Percentiles rank a stretch among this genome's conserved stretches.
Conservation (phyloP, 129 eudicot genomes). For the Mikania micrantha region DNA sequence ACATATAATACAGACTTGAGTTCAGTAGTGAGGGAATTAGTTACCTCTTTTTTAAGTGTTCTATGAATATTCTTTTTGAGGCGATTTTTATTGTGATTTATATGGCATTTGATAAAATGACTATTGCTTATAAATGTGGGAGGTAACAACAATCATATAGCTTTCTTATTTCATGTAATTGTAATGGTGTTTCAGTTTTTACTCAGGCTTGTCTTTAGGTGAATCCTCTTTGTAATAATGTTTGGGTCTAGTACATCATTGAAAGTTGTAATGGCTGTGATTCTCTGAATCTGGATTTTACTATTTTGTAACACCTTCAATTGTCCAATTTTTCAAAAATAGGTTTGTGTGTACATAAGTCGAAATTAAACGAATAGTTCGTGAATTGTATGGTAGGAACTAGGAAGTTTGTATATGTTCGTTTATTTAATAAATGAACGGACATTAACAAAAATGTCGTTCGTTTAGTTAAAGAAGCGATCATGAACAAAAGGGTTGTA, state of each 20-base stretch:
- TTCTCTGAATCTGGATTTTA: too few species aligned
- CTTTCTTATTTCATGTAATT: background rate
- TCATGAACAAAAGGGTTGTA: too few species aligned
- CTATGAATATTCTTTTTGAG: constrained; percentile 1
- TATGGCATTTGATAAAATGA: background rate
- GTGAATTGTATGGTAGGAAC: too few species aligned
- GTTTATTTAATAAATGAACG: too few species aligned
- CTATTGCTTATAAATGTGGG: background rate
- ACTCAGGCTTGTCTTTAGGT: background rate
- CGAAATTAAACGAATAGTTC: too few species aligned
- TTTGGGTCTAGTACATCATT: background rate
- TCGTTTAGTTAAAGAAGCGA: too few species aligned
- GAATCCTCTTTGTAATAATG: background rate
- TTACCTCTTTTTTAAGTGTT: background rate
- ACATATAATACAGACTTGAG: constrained; percentile 10
- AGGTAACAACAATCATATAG: background rate
- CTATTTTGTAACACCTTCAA: background rate
- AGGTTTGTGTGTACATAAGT: too few species aligned
- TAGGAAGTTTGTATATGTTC: too few species aligned
- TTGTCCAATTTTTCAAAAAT: too few species aligned
- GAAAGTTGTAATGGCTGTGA: background rate
- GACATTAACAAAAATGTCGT: too few species aligned
- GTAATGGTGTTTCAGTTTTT: background rate
- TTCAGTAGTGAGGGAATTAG: constrained; percentile 7
- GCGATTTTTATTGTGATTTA: constrained; percentile 4